Conservation (phyloP, 2,329 filamentous ascomycete species). For the Botrytis fabae region DNA sequence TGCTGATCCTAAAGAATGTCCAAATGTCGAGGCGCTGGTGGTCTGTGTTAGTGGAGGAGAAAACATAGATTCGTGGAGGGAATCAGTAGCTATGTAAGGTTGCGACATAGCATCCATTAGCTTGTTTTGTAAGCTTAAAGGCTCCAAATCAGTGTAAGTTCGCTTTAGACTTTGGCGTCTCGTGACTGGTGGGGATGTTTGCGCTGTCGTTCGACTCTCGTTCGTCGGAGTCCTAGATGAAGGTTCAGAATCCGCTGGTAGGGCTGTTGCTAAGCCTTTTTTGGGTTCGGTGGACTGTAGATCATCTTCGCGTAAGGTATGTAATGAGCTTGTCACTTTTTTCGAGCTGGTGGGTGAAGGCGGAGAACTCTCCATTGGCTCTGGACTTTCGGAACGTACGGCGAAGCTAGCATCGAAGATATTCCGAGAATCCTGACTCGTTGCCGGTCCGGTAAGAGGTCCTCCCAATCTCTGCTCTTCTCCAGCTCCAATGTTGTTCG, state of each 20-base stretch:
- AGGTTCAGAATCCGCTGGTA: constrained; percentile 45
- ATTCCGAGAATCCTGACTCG: constrained; percentile 67
- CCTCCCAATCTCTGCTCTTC: constrained; percentile 50
- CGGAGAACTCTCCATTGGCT: constrained; percentile 42
- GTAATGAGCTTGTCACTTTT: constrained; percentile 25
- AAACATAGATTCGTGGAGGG: constrained; percentile 34
- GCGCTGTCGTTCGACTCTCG: constrained; percentile 54
- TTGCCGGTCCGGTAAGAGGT: constrained; percentile 78
- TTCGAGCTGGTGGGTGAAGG: constrained; percentile 33
- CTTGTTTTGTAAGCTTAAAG: constrained; percentile 74
- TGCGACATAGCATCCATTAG: constrained; percentile 83
- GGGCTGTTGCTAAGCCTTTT: constrained; percentile 30
- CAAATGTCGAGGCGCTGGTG: constrained; percentile 40
- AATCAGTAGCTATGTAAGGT: constrained; percentile 53
- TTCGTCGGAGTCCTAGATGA: constrained; percentile 57
- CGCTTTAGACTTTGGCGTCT: constrained; percentile 73
- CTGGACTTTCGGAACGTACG: constrained; percentile 53
- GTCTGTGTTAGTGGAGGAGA: constrained; percentile 49
- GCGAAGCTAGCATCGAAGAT: constrained; percentile 83
- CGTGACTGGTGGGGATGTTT: constrained; percentile 56
- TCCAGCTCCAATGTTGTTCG: constrained; percentile 58
- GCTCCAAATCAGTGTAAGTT: constrained; percentile 81
- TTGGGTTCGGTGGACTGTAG: constrained; percentile 29
- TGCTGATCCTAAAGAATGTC: constrained; percentile 49
- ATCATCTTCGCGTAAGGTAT: constrained; percentile 25